phyloP scores from a whole-genome alignment of 2,329 filamentous ascomycete species.

The Xylaria sp. region DNA sequence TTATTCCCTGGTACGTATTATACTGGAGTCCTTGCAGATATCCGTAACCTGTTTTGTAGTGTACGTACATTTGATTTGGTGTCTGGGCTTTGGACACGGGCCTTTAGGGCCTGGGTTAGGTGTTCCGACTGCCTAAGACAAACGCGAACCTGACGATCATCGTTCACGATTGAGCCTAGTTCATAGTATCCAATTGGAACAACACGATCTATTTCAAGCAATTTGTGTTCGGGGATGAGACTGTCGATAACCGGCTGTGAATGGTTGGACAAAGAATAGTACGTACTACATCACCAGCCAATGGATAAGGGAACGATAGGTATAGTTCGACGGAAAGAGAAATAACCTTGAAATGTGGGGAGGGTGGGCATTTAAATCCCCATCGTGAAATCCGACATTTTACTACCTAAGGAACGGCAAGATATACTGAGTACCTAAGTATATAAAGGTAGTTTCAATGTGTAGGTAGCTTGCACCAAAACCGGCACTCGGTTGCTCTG shows the following conservation, averaged over 20 bases:
- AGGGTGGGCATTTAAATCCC: constrained; percentile 5
- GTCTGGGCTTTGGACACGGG: background rate
- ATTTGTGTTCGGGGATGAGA: constrained; percentile 7
- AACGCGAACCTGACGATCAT: constrained; percentile 35
- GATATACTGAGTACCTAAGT: too few relatives aligned
- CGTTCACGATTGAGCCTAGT: constrained; percentile 17
- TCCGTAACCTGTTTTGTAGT: background rate
- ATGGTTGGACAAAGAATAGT: constrained; percentile 26
- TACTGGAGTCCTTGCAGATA: background rate
- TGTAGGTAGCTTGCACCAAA: background rate
- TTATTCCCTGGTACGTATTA: background rate
- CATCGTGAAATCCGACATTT: constrained; percentile 14
- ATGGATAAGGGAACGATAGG: constrained; percentile 39
- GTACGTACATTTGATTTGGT: background rate
- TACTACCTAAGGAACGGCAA: constrained; percentile 5
- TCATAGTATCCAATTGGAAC: constrained; percentile 21
- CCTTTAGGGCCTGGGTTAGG: constrained; percentile 35
- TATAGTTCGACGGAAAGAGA: constrained; percentile 36
- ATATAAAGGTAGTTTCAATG: background rate
- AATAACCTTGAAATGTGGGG: constrained; percentile 38
- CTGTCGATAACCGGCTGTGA: constrained; percentile 20
- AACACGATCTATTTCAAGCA: constrained; percentile 8
- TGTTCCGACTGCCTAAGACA: constrained; percentile 25
- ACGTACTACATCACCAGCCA: constrained; percentile 32
- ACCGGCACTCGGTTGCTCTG: background rate